Percentiles rank a stretch among this genome's conserved stretches.
phyloP scores from a whole-genome alignment of 2,329 filamentous ascomycete genomes.

The Aspergillus arachidicola region DNA sequence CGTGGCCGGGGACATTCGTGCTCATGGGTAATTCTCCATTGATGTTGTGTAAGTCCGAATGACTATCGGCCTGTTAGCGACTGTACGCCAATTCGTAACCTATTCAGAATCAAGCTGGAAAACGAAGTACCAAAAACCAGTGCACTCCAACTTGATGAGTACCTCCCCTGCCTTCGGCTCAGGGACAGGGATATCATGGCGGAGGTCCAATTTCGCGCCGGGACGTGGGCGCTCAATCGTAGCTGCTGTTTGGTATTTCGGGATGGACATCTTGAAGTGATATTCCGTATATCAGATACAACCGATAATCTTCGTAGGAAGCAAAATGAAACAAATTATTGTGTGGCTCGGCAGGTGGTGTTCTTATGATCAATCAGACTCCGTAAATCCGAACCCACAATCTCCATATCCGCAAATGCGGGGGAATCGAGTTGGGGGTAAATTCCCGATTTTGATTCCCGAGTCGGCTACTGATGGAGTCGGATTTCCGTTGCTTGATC shows the following conservation, averaged over 20 bases:
- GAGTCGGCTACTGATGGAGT: too few relatives aligned
- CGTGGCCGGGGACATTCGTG: constrained; percentile 43
- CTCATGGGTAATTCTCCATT: constrained; percentile 34
- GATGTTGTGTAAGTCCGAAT: constrained; percentile 44
- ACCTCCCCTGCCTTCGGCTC: constrained; percentile 37
- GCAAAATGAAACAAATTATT: too few relatives aligned
- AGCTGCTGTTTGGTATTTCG: background rate
- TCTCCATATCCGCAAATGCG: background rate
- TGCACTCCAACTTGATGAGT: constrained; percentile 44
- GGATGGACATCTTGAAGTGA: background rate
- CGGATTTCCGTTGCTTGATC: too few relatives aligned
- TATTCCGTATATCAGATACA: too few relatives aligned
- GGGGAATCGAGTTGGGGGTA: background rate
- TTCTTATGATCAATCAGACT: background rate
- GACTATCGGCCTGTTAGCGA: constrained; percentile 17
- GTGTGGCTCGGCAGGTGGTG: too few relatives aligned
- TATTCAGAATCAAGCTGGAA: background rate
- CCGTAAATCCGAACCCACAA: background rate
- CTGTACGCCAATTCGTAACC: background rate
- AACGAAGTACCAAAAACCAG: constrained; percentile 36
- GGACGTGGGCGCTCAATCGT: constrained; percentile 38
- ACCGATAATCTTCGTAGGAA: too few relatives aligned
- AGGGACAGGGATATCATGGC: constrained; percentile 36
- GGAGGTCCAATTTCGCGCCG: constrained; percentile 38
- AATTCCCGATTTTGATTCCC: too few relatives aligned